phyloP scores from a whole-genome alignment of 768 basidiomycete species.

The Lanmaoa pseudosensibilis region DNA sequence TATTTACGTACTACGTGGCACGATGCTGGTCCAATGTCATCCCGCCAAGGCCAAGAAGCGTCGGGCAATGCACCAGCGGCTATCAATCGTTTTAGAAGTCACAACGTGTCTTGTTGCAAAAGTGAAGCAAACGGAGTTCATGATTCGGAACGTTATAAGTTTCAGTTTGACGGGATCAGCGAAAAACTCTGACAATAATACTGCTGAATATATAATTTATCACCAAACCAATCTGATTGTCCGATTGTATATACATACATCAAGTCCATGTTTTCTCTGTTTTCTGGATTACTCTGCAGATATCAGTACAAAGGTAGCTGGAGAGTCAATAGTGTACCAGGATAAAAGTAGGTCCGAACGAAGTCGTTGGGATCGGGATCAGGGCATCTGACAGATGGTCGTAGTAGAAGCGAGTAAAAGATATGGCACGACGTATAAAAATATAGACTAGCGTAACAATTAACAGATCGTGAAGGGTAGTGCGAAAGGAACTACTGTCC shows the following conservation, averaged over 20 bases:
- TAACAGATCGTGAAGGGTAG: constrained; percentile 19
- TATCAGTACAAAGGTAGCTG: constrained; percentile 7
- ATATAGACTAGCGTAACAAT: constrained; percentile 32
- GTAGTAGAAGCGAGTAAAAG: constrained; percentile 5
- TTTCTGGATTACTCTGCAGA: constrained; percentile 37
- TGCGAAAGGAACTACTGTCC: constrained; percentile 16
- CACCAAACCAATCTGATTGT: constrained; percentile 4
- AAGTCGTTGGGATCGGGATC: background rate
- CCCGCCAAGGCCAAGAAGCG: constrained; percentile 3
- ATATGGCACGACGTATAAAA: constrained; percentile 26
- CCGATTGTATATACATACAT: constrained; percentile 72
- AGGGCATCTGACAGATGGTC: too few relatives aligned
- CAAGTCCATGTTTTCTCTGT: constrained; percentile 81
- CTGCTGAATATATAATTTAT: background rate
- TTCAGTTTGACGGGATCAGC: too few relatives aligned
- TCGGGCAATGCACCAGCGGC: background rate
- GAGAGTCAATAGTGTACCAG: constrained; percentile 14
- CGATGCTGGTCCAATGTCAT: background rate
- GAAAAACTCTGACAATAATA: background rate
- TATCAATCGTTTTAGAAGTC: background rate
- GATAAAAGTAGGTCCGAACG: constrained; percentile 12
- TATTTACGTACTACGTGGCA: constrained; percentile 13
- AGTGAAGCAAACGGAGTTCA: background rate
- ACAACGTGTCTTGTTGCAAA: background rate
- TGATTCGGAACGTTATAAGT: background rate